Conservation (phyloP, 257 asterid genomes). For the Lithospermum erythrorhizon region DNA sequence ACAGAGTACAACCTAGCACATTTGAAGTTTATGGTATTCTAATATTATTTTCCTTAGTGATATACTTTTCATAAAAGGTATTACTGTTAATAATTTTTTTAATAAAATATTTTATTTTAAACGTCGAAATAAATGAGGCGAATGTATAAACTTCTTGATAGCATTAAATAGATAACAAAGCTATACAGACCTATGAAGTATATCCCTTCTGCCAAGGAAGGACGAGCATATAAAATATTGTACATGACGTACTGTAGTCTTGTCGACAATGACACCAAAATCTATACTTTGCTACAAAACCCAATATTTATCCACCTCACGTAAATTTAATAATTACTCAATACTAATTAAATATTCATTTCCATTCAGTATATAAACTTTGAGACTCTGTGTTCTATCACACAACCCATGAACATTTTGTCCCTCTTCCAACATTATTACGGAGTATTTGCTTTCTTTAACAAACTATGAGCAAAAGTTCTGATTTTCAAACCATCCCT, state of each 20-base stretch:
- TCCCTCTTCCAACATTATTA: slow-evolving; percentile 5
- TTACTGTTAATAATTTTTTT: too few species aligned
- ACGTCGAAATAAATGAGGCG: too few species aligned
- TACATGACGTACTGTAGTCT: slow-evolving; percentile 32
- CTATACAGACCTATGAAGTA: slow-evolving; percentile 7
- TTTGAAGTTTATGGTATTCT: too few species aligned
- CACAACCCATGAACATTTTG: slow-evolving; percentile 5
- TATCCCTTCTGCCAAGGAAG: slow-evolving; percentile 29
- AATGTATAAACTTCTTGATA: too few species aligned
- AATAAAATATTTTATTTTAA: too few species aligned
- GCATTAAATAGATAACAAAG: too few species aligned
- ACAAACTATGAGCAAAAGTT: slow-evolving; percentile 10
- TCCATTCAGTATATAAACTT: slow-evolving; percentile 22
- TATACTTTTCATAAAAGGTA: too few species aligned
- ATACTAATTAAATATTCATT: slow-evolving; percentile 1
- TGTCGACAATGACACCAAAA: slow-evolving; percentile 36
- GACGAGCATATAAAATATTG: slow-evolving; percentile 6
- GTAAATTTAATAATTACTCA: not conserved
- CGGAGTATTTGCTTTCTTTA: not conserved
- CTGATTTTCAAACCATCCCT: slow-evolving; percentile 16
- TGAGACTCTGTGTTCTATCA: slow-evolving; percentile 23
- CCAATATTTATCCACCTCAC: not conserved
- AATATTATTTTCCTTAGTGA: too few species aligned
- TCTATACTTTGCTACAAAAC: slow-evolving; percentile 13
- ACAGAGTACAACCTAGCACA: too few species aligned